phyloP scores from a whole-genome alignment of 148 eudicot species.

The Arctostaphylos glauca region DNA sequence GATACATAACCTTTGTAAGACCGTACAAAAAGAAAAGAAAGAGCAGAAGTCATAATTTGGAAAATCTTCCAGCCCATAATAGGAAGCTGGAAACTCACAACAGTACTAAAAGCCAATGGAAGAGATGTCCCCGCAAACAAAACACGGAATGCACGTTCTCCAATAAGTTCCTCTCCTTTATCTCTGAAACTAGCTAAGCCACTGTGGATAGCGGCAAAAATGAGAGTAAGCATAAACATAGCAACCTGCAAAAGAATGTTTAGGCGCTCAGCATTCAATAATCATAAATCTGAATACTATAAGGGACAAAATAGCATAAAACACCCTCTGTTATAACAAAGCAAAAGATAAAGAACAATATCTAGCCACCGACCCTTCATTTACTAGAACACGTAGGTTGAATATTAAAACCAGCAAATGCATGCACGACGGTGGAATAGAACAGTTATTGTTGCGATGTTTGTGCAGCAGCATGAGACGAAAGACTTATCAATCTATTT shows the following conservation, averaged over 20 bases:
- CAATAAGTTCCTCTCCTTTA: constrained; percentile 80
- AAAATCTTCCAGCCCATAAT: background rate
- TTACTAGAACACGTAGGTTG: too few relatives aligned
- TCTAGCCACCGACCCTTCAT: background rate
- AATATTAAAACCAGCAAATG: too few relatives aligned
- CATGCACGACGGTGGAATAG: too few relatives aligned
- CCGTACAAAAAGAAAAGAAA: background rate
- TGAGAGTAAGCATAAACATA: constrained; percentile 70
- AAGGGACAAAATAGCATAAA: background rate
- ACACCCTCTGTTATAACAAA: background rate
- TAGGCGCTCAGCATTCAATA: background rate
- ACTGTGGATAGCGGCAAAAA: constrained; percentile 88
- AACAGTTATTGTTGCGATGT: too few relatives aligned
- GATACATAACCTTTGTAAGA: background rate
- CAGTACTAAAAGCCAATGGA: constrained; percentile 90
- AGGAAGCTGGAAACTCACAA: constrained; percentile 51
- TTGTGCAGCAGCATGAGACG: too few relatives aligned
- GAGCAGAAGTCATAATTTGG: background rate
- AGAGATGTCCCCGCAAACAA: constrained; percentile 90
- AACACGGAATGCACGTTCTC: constrained; percentile 95
- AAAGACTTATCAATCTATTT: too few relatives aligned
- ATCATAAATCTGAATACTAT: background rate
- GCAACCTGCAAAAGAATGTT: constrained; percentile 57
- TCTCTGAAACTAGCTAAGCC: constrained; percentile 90
- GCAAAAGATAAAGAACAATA: background rate